Base-by-base conservation (phyloP, 2,329 filamentous ascomycete species). In the Alternaria sp. region DNA sequence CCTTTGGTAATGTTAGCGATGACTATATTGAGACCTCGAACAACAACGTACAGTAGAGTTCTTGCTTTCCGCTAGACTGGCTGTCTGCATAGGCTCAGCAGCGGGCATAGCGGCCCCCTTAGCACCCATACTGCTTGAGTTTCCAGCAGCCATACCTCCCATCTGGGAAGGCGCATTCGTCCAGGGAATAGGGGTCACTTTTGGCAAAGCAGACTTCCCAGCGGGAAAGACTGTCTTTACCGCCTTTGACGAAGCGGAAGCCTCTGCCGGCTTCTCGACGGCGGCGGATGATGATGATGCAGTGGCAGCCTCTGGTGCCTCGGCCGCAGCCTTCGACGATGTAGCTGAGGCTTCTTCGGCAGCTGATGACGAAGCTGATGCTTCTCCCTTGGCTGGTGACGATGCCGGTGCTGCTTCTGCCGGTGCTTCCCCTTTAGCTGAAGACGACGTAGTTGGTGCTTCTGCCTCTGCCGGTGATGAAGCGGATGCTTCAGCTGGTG, bases 11-110 rank as follows among this genome's bases (percentile, higher is more conserved):
- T 1, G 3, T 53, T 53, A 53, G 30, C 30, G 18, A 53, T 53
- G n/a, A n/a, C n/a, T n/a, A n/a, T n/a, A n/a, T n/a, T n/a, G n/a
- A n/a, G n/a, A n/a, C n/a, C n/a, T n/a, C n/a, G n/a, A n/a, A n/a
- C n/a, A 10, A 14, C 18, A 28, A 60, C 71, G 10, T 70, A 75
- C 72, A 21, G 55, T 65, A 41, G 59, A 63, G 43, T 64, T 69
- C 30, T 49, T 56, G 15, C 55, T 60, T 57, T 46, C 44, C n/a
- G 63, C 60, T 26, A 61, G 30, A 54, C 67, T 45, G 15, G 65
- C 41, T 23, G 53, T 44, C 11, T 30, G 20, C 30, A 53, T 53
- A 23, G 53, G 25, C 55, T 45, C 44, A 21, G 43, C 23, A 46
- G 41, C 54, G 9, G 54, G 23, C 18, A 33, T 55, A 21, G 30